Evolutionary conservation across 2,329 filamentous ascomycete genomes (phyloP), one percentile per base, ranked within the genome.

Genomic region (Xylaria polymorpha): DNA sequence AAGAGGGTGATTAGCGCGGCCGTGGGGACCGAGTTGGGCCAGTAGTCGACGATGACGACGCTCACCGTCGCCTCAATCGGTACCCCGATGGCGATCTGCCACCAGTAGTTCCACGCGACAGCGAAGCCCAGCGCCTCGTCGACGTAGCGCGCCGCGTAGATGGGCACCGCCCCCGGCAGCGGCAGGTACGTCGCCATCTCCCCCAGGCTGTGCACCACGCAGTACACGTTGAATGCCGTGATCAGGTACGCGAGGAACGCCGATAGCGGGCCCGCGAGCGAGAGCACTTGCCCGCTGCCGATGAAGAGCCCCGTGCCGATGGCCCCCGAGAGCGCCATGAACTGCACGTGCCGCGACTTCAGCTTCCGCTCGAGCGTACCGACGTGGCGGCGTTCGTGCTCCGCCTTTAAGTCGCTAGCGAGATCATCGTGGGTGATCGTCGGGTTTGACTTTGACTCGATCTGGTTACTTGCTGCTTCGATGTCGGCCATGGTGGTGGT

Each of bases 141-240:
- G 58, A 85, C 83, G 66, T 81, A 85, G n/a, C 83, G 81, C 20
- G 82, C 78, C 10, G 84, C 84, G 59, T 85, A 86, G 29, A 85
- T 78, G 5, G 84, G 82, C 8, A 87, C 83, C 5, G 84, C 84
- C n/a, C 85, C 85, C 35, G 87, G 82, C 70, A 89, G 78, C 3
- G 88, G 87, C 61, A 91, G 84, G 81, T 88, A 90, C 39, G 88
- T 85, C 25, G 88, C 87, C 81, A 91, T 87, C 78, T 88, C 86
- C 22, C 84, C 84, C 64, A 90, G 85, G 74, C 79, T 79, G 70
- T 80, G 79, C 66, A 85, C 83, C 37, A 85, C 83, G 60, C 81
- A 84, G 74, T 80, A 85, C n/a, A 86, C 77, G 57, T 84, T 83
- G 70, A 83, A 80, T 0, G 83, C 84, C 3, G 82, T 84, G 65